These are phyloP conservation scores for Boechera stricta DNA, from an alignment of 345 rosid species.

Conservation along the genomic window DNA sequence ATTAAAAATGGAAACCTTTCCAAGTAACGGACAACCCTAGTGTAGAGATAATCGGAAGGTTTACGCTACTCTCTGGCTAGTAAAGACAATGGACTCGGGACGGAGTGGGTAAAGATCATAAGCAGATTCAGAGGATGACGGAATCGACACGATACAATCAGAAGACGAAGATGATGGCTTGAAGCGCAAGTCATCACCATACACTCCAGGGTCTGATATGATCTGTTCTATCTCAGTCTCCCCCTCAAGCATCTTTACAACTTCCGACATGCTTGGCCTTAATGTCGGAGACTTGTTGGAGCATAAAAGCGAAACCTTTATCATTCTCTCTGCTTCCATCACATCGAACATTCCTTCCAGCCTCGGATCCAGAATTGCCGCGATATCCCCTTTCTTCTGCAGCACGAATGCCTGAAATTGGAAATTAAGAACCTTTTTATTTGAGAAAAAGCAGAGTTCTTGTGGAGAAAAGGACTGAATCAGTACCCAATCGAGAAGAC, in stretches of 20 bases:
- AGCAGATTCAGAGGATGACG: not conserved
- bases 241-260: constrained; percentile 55
- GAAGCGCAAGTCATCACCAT: constrained; percentile 32
- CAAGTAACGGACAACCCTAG: too few relatives aligned
- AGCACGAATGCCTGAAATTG: constrained; percentile 16
- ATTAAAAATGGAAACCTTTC: too few relatives aligned
- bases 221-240: constrained; percentile 31
- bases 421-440: not conserved
- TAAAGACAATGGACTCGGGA: not conserved
- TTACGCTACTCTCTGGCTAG: too few relatives aligned
- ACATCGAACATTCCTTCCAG: constrained; percentile 39
- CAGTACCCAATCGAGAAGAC: constrained; percentile 53
- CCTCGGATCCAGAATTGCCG: constrained; percentile 3
- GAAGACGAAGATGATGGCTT: constrained; percentile 15
- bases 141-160: not conserved
- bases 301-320: constrained; percentile 52
- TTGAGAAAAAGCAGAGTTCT: not conserved
- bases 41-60: too few relatives aligned
- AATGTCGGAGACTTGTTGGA: constrained; percentile 19
- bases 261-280: constrained; percentile 61
- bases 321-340: constrained; percentile 50
- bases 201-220: constrained; percentile 37
- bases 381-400: constrained; percentile 25
- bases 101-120: not conserved
- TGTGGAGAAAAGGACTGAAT: not conserved